Evolutionary conservation across 768 basidiomycete genomes (phyloP).

Genomic region (Lentinula sp.): DNA sequence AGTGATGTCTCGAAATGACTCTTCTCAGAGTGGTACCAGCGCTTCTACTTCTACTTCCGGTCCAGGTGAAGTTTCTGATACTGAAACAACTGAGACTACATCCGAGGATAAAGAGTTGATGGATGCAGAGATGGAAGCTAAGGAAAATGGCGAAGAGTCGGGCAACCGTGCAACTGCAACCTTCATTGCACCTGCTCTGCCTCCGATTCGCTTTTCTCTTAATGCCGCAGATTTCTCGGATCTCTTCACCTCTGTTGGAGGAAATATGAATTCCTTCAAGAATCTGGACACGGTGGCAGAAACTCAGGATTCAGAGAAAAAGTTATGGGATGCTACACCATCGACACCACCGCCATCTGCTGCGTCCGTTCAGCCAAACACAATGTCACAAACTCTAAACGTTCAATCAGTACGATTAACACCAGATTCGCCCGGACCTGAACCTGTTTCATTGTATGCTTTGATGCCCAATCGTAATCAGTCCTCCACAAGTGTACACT

Average conservation of each 20-base stretch:
- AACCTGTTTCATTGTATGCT: conserved; percentile 6
- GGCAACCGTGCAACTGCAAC: conserved; percentile 46
- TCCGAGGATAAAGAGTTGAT: not conserved
- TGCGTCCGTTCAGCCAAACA: conserved; percentile 15
- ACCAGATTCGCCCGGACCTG: not conserved
- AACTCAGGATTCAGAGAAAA: not conserved
- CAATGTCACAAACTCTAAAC: conserved; percentile 15
- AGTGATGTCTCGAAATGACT: not conserved
- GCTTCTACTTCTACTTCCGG: not conserved
- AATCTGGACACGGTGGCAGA: conserved; percentile 40
- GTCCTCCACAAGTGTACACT: conserved; percentile 1
- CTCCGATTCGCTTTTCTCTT: conserved; percentile 89
- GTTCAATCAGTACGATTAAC: not conserved
- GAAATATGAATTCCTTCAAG: conserved; percentile 34
- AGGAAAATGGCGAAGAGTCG: not conserved
- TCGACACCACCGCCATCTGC: conserved; percentile 30
- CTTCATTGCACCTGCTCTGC: conserved; percentile 81
- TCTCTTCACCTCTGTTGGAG: conserved; percentile 54
- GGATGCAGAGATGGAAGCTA: not conserved
- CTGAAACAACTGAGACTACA: not conserved
- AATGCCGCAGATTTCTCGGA: conserved; percentile 78
- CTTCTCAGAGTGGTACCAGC: not conserved
- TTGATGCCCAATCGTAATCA: conserved; percentile 11
- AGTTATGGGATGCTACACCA: conserved; percentile 14
- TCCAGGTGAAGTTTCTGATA: not conserved